These are phyloP conservation scores for Trypanosoma melophagium DNA, from an alignment of 208 protist genomes.

Conservation along the genomic window DNA sequence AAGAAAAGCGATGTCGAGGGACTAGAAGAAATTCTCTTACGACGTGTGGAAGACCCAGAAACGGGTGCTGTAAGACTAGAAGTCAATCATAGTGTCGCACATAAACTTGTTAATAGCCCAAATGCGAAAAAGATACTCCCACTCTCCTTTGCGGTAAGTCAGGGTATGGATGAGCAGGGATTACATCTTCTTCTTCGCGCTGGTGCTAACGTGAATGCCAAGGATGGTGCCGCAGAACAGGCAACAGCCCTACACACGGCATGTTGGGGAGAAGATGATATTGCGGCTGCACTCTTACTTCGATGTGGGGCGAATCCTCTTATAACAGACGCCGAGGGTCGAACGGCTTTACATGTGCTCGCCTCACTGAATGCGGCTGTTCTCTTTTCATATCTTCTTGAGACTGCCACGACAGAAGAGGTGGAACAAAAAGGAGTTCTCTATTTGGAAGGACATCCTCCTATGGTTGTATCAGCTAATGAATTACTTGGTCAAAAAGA, in stretches of 20 bases:
- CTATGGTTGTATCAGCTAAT: conserved; percentile 25
- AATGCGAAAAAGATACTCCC: conserved; percentile 49
- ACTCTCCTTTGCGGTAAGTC: conserved; percentile 44
- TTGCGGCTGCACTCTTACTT: conserved; percentile 38
- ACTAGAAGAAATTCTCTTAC: conserved; percentile 39
- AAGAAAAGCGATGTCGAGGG: conserved; percentile 42
- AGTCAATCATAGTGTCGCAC: conserved; percentile 19
- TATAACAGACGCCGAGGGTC: conserved; percentile 40
- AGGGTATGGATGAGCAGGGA: conserved; percentile 29
- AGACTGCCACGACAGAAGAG: conserved; percentile 12
- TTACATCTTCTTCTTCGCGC: conserved; percentile 44
- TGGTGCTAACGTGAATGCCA: conserved; percentile 44
- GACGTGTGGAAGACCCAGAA: conserved; percentile 30
- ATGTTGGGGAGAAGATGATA: conserved; percentile 49
- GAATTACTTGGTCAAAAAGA: conserved; percentile 34
- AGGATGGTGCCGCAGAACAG: conserved; percentile 33
- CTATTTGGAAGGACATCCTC: conserved; percentile 11
- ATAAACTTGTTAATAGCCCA: conserved; percentile 25
- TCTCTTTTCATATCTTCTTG: conserved; percentile 32
- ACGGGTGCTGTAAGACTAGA: conserved; percentile 18
- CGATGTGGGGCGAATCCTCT: conserved; percentile 44
- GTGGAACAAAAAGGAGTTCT: conserved; percentile 5
- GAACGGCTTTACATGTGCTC: conserved; percentile 60
- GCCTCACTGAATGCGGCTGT: conserved; percentile 41
- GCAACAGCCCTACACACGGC: conserved; percentile 47